A percentile compares a stretch with the other conserved stretches of the same genome.
Evolutionary conservation across 73 alveolate species (phyloP).

Genomic region (Symbiodinium natans): DNA sequence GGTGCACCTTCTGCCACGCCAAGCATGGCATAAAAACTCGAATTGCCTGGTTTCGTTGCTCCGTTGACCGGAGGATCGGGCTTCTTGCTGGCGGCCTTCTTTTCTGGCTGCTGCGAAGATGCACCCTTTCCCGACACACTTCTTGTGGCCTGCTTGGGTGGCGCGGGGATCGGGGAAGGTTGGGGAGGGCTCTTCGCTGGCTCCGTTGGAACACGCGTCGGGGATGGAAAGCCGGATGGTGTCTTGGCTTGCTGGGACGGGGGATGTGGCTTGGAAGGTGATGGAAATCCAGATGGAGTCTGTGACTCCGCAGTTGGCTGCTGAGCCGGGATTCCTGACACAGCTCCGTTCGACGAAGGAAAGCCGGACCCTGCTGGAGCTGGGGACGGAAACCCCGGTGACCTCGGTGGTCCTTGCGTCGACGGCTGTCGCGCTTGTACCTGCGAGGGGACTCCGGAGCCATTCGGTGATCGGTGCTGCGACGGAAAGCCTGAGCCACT

Average conservation of each 20-base stretch:
- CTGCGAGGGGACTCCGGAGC: not conserved
- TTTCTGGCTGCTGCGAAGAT: conserved; percentile 11
- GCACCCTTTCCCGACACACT: too few species aligned
- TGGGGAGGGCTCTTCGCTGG: too few species aligned
- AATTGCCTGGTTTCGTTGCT: not conserved
- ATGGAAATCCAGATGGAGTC: not conserved
- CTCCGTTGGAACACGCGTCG: too few species aligned
- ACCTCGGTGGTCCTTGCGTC: not conserved
- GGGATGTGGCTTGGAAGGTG: not conserved
- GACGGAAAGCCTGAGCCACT: too few species aligned
- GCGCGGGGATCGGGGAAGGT: too few species aligned
- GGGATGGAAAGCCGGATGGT: too few species aligned
- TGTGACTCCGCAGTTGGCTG: not conserved
- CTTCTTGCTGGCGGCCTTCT: not conserved
- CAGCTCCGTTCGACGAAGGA: not conserved
- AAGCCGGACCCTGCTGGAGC: not conserved
- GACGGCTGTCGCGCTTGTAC: not conserved
- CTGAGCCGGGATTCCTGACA: not conserved
- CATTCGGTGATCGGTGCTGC: not conserved
- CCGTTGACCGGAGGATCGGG: conserved; percentile 8
- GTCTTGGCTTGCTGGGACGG: too few species aligned
- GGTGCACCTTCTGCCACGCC: conserved; percentile 14
- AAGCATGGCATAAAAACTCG: conserved; percentile 26
- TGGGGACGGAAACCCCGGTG: not conserved
- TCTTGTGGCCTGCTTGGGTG: too few species aligned